A percentile compares a stretch with the other conserved stretches of the same genome.
phyloP scores from a whole-genome alignment of 1,284 basidiomycete genomes.

The Heliocybe sulcata region DNA sequence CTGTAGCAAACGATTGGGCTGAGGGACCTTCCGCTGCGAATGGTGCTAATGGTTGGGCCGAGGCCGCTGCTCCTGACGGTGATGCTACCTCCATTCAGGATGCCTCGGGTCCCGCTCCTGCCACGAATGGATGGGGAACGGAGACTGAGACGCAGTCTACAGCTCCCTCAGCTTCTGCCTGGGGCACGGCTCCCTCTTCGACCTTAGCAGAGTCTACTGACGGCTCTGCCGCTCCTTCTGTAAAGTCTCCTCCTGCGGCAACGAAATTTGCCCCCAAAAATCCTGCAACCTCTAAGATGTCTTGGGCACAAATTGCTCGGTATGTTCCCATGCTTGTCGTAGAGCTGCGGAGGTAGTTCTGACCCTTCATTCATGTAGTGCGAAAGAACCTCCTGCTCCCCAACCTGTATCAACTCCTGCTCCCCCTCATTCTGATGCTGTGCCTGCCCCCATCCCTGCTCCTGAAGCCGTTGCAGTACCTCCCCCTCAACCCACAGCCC shows the following conservation, averaged over 20 bases:
- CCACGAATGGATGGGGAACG: slow-evolving; percentile 7
- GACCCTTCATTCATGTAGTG: slow-evolving; percentile 4
- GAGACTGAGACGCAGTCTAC: slow-evolving; percentile 6
- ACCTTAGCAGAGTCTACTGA: slow-evolving; percentile 28
- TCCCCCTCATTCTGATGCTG: slow-evolving; percentile 19
- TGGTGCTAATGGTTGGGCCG: slow-evolving; percentile 12
- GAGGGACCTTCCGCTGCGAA: slow-evolving; percentile 11
- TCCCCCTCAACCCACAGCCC: slow-evolving; percentile 17
- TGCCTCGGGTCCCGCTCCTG: background rate
- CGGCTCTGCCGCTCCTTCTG: slow-evolving; percentile 18
- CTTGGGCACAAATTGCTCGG: slow-evolving; percentile 79
- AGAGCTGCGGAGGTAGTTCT: background rate
- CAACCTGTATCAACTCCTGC: slow-evolving; percentile 15
- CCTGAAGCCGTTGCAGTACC: slow-evolving; percentile 19
- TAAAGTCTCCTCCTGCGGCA: slow-evolving; percentile 20
- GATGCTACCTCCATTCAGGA: slow-evolving; percentile 11
- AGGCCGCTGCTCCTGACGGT: slow-evolving; percentile 12
- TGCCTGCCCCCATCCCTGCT: slow-evolving; percentile 14
- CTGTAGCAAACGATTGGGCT: slow-evolving; percentile 8
- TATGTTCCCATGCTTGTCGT: slow-evolving; percentile 22
- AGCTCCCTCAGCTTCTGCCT: slow-evolving; percentile 9
- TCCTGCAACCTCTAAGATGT: slow-evolving; percentile 64
- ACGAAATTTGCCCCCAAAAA: slow-evolving; percentile 31
- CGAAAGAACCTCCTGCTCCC: slow-evolving; percentile 29
- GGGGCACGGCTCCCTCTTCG: slow-evolving; percentile 7